These are phyloP conservation scores for Ceratocystis cubensis DNA, from an alignment of 2,329 filamentous ascomycete genomes.

Conservation along the genomic window DNA sequence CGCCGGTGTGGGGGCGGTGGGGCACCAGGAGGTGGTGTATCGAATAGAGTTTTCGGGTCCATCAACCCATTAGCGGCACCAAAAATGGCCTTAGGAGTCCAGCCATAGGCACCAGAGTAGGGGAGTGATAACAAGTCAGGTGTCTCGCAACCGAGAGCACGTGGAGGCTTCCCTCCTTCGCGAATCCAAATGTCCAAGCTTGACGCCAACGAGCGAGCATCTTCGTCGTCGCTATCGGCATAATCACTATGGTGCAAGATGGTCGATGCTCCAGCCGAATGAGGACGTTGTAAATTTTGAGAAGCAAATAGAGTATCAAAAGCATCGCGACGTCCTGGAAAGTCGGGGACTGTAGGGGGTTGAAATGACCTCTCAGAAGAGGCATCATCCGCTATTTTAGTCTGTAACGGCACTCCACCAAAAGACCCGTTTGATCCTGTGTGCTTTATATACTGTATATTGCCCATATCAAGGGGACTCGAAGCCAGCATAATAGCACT, in stretches of 20 bases:
- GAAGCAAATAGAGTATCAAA: slow-evolving; percentile 26
- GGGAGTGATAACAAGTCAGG: slow-evolving; percentile 46
- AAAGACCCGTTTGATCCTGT: slow-evolving; percentile 18
- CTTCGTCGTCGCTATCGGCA: slow-evolving; percentile 34
- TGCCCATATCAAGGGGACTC: not conserved
- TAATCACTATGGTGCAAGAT: slow-evolving; percentile 34
- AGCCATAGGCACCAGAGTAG: slow-evolving; percentile 29
- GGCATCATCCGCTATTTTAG: not conserved
- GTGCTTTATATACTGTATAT: slow-evolving; percentile 19
- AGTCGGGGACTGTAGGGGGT: slow-evolving; percentile 27
- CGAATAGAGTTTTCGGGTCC: slow-evolving; percentile 24
- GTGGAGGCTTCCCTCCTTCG: slow-evolving; percentile 37
- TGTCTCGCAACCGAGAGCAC: slow-evolving; percentile 29
- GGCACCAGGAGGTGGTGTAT: slow-evolving; percentile 28
- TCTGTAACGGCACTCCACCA: slow-evolving; percentile 17
- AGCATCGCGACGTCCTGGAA: slow-evolving; percentile 25
- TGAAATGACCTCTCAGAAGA: slow-evolving; percentile 23
- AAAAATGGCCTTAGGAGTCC: slow-evolving; percentile 39
- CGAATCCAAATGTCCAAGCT: slow-evolving; percentile 47
- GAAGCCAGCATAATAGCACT: slow-evolving; percentile 13
- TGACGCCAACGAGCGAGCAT: slow-evolving; percentile 35
- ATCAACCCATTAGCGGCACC: slow-evolving; percentile 28
- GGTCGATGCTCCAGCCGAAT: slow-evolving; percentile 37
- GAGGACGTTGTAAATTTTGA: slow-evolving; percentile 31
- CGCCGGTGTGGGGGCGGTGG: slow-evolving; percentile 40